Conservation (phyloP, 2,329 filamentous ascomycete species). For the Aspergillus fijiensis region DNA sequence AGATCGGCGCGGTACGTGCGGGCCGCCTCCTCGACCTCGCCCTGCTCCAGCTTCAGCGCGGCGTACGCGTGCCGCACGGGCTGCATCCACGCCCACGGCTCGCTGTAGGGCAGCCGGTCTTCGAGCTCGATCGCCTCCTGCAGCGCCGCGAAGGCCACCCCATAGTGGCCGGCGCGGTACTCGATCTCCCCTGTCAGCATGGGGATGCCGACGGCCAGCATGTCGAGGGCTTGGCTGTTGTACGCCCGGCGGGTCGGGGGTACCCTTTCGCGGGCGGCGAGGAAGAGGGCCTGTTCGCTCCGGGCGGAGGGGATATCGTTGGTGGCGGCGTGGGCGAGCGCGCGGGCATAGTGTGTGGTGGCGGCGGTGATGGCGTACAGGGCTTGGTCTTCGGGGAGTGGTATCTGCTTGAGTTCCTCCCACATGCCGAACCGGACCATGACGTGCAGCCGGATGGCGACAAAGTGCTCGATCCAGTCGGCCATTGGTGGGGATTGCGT, state of each 20-base stretch:
- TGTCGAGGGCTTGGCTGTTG: slow-evolving; percentile 63
- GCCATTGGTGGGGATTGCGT: slow-evolving; percentile 71
- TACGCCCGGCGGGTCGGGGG: slow-evolving; percentile 62
- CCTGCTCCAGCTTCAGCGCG: slow-evolving; percentile 66
- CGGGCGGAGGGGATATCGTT: slow-evolving; percentile 55
- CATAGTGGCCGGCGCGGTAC: slow-evolving; percentile 61
- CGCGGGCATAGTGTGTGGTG: slow-evolving; percentile 65
- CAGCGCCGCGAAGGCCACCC: slow-evolving; percentile 59
- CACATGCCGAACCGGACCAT: slow-evolving; percentile 71
- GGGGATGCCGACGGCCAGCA: slow-evolving; percentile 59
- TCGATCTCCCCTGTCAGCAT: slow-evolving; percentile 73
- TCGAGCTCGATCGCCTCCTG: slow-evolving; percentile 58
- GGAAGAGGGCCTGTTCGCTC: slow-evolving; percentile 52
- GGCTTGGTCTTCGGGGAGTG: slow-evolving; percentile 55
- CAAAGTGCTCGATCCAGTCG: slow-evolving; percentile 72
- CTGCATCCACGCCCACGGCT: slow-evolving; percentile 78
- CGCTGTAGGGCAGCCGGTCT: slow-evolving; percentile 65
- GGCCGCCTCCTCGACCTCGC: slow-evolving; percentile 53
- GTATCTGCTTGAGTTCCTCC: slow-evolving; percentile 61
- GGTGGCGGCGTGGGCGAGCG: slow-evolving; percentile 62
- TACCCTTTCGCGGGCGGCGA: slow-evolving; percentile 52
- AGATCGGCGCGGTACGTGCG: slow-evolving; percentile 60
- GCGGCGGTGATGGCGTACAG: slow-evolving; percentile 69
- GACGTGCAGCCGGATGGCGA: slow-evolving; percentile 65
- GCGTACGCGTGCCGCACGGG: slow-evolving; percentile 68